A percentile compares a stretch with the other conserved stretches of the same genome.
These are phyloP conservation scores for Singerocomus inundabilis DNA, from an alignment of 1,284 basidiomycete species.

Conservation along the genomic window DNA sequence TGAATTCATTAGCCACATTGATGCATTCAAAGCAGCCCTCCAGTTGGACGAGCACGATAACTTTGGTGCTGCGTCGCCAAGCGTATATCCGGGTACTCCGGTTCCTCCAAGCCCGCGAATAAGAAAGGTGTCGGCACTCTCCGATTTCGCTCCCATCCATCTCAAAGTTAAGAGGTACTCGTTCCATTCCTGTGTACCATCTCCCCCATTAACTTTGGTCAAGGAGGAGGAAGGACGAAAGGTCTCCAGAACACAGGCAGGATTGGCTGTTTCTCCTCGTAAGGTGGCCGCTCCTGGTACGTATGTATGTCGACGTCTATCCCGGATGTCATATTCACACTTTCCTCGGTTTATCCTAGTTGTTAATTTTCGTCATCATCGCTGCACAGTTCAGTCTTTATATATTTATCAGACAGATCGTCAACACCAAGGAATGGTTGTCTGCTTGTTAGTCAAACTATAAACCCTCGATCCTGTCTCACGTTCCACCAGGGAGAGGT, in stretches of 20 bases:
- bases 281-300: conserved; percentile 86
- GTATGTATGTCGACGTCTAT: conserved; percentile 25
- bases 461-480: not conserved
- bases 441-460: conserved; percentile 67
- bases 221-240: conserved; percentile 52
- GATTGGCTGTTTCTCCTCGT: conserved; percentile 82
- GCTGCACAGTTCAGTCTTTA: conserved; percentile 84
- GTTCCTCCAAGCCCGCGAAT: conserved; percentile 39
- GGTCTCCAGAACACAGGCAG: conserved; percentile 51
- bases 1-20: conserved; percentile 57
- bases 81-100: conserved; percentile 26
- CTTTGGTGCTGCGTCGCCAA: conserved; percentile 35
- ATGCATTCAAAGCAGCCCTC: conserved; percentile 68
- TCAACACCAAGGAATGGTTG: conserved; percentile 91
- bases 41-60: conserved; percentile 56
- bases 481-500: conserved; percentile 65
- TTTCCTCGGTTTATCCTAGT: conserved; percentile 38
- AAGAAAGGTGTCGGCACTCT: conserved; percentile 82
- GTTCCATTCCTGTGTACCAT: not conserved
- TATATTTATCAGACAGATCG: conserved; percentile 84
- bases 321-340: conserved; percentile 5
- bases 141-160: conserved; percentile 92
- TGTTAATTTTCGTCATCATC: conserved; percentile 84
- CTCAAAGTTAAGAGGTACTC: conserved; percentile 68
- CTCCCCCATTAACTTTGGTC: conserved; percentile 2